A percentile compares a stretch with the other conserved stretches of the same genome.
phyloP scores from a whole-genome alignment of 129 eudicot species.

The Calendula officinalis region DNA sequence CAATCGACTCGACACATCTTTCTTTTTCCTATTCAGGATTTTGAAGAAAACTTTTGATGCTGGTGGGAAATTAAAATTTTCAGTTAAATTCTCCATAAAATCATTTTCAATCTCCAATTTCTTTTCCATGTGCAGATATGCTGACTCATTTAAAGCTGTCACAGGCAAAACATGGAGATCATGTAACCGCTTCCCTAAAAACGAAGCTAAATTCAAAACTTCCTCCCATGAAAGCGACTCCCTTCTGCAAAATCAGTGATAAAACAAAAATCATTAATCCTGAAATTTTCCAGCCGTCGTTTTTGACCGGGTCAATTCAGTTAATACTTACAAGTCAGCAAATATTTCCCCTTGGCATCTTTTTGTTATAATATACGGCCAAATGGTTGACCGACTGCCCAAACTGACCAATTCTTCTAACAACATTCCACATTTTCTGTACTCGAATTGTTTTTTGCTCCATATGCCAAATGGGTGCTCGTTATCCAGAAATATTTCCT shows the following conservation, averaged over 20 bases:
- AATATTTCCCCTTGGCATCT: conserved; percentile 80
- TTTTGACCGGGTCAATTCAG: no score
- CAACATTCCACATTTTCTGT: conserved; percentile 47
- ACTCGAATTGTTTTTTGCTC: conserved; percentile 68
- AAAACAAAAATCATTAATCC: not conserved
- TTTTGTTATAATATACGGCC: conserved; percentile 84
- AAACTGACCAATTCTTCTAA: conserved; percentile 36
- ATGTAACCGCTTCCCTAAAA: conserved; percentile 79
- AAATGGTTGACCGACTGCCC: conserved; percentile 43
- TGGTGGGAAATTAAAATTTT: conserved; percentile 41
- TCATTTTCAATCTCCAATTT: conserved; percentile 31
- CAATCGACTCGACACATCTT: conserved; percentile 55
- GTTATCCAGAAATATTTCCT: conserved; percentile 24
- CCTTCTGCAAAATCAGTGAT: conserved; percentile 52
- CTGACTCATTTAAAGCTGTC: conserved; percentile 39
- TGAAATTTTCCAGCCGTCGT: no score
- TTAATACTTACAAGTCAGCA: conserved; percentile 72
- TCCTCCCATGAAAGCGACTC: conserved; percentile 60
- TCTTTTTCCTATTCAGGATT: conserved; percentile 56
- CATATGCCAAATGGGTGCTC: conserved; percentile 79
- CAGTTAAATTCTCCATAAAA: conserved; percentile 25
- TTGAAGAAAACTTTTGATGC: conserved; percentile 48
- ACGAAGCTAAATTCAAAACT: conserved; percentile 62
- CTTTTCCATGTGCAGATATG: conserved; percentile 25
- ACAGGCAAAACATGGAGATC: conserved; percentile 74